Conservation (phyloP, 2,329 filamentous ascomycete genomes). For the Verticillium zaregamsianum region DNA sequence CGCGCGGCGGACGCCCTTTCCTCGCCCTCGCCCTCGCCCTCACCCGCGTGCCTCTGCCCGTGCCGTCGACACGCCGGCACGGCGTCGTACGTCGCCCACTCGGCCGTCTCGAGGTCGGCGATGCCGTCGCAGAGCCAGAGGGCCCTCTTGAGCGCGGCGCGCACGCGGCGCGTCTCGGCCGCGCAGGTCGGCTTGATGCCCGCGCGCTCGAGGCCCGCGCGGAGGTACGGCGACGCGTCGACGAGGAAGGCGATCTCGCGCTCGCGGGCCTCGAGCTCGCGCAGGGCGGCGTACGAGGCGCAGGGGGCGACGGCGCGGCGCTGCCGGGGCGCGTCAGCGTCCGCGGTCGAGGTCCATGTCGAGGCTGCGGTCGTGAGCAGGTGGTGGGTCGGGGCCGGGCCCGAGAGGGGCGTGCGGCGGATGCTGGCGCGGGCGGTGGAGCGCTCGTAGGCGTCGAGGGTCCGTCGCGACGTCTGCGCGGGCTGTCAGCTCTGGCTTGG, state of each 20-base stretch:
- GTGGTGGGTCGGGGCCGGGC: constrained; percentile 3
- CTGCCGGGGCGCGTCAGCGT: too few species aligned
- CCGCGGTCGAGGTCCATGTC: too few species aligned
- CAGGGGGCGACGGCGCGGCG: not conserved
- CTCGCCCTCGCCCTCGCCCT: not conserved
- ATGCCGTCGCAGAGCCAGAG: constrained; percentile 10
- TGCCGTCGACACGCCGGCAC: not conserved
- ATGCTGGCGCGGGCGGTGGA: constrained; percentile 7
- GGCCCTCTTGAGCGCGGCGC: constrained; percentile 3
- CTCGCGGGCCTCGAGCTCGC: constrained; percentile 10
- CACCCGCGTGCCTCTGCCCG: not conserved
- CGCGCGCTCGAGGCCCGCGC: not conserved
- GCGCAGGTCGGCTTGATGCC: not conserved
- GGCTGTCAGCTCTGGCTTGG: not conserved
- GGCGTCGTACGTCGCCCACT: not conserved
- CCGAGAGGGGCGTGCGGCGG: constrained; percentile 2
- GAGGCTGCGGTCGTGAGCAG: constrained; percentile 3
- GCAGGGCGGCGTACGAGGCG: constrained; percentile 7
- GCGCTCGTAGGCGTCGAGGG: constrained; percentile 10
- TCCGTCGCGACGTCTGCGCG: not conserved
- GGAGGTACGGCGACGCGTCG: constrained; percentile 5
- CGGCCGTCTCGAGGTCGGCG: constrained; percentile 9
- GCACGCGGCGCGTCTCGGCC: not conserved
- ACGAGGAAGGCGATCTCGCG: constrained; percentile 9
- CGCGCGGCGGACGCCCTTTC: not conserved